Percentiles rank a stretch among this genome's conserved stretches.
phyloP scores from a whole-genome alignment of 2,329 filamentous ascomycete species.

The Dryadomyces sulphureus region DNA sequence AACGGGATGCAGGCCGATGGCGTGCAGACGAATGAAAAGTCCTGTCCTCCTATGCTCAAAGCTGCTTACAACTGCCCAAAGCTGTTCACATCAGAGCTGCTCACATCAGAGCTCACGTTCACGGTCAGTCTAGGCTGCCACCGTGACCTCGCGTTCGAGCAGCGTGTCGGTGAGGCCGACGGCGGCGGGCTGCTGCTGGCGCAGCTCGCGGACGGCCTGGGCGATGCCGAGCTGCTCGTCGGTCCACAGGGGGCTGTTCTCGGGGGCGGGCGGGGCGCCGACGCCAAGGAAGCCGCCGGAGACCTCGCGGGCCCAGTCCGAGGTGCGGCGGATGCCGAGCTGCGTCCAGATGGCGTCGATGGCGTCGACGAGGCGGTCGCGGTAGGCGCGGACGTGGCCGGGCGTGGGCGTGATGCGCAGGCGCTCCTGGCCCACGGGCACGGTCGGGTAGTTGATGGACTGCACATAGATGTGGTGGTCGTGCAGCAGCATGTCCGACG shows the following conservation, averaged over 20 bases:
- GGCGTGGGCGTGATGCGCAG: slow-evolving; percentile 93
- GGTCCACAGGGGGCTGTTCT: slow-evolving; percentile 72
- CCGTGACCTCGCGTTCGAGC: slow-evolving; percentile 35
- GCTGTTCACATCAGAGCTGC: too few relatives aligned
- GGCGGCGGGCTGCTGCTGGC: slow-evolving; percentile 16
- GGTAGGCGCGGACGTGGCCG: slow-evolving; percentile 72
- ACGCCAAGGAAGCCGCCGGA: slow-evolving; percentile 85
- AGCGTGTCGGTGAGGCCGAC: slow-evolving; percentile 40
- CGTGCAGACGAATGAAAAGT: too few relatives aligned
- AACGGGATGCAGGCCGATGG: too few relatives aligned
- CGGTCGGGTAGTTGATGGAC: slow-evolving; percentile 97
- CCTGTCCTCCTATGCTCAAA: too few relatives aligned
- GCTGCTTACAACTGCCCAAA: neutral
- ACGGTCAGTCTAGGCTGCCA: neutral
- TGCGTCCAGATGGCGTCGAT: slow-evolving; percentile 80
- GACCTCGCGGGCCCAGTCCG: slow-evolving; percentile 67
- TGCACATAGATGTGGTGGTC: slow-evolving; percentile 95
- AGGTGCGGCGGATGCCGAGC: slow-evolving; percentile 81
- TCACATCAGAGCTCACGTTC: too few relatives aligned
- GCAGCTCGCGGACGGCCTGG: slow-evolving; percentile 46
- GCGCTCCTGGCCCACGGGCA: slow-evolving; percentile 93
- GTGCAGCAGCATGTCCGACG: slow-evolving; percentile 79
- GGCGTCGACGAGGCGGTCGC: slow-evolving; percentile 71
- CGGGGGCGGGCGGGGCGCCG: slow-evolving; percentile 50
- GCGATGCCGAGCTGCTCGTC: slow-evolving; percentile 72